These are phyloP conservation scores for Sporisorium sorghi DNA, from an alignment of 1,284 basidiomycete species.

Conservation along the genomic window DNA sequence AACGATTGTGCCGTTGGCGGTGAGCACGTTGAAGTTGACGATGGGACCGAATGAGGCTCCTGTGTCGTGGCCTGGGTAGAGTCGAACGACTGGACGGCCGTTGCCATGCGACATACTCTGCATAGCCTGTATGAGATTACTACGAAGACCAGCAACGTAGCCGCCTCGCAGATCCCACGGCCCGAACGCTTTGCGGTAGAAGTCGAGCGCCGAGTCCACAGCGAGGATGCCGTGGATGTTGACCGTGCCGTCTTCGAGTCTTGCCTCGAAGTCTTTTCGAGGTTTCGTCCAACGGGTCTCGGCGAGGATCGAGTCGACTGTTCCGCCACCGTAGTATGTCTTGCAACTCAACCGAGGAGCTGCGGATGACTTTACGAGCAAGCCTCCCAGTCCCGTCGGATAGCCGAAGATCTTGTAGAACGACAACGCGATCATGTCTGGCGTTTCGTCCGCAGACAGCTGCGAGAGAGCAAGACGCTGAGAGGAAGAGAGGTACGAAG, in stretches of 20 bases:
- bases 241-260: constrained; percentile 56
- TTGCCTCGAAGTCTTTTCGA: constrained; percentile 28
- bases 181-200: constrained; percentile 30
- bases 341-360: constrained; percentile 35
- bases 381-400: constrained; percentile 55
- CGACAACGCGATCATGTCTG: constrained; percentile 56
- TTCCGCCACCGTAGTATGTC: constrained; percentile 54
- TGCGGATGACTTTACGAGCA: constrained; percentile 44
- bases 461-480: constrained; percentile 18
- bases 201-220: constrained; percentile 39
- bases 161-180: constrained; percentile 17
- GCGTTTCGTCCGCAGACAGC: constrained; percentile 16
- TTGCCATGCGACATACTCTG: constrained; percentile 38
- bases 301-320: constrained; percentile 45
- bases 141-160: constrained; percentile 30
- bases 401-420: constrained; percentile 62
- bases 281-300: constrained; percentile 42
- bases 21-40: constrained; percentile 49
- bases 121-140: constrained; percentile 23
- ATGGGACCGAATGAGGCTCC: constrained; percentile 49
- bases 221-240: constrained; percentile 58
- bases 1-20: constrained; percentile 25
- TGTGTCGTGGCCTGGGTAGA: constrained; percentile 10
- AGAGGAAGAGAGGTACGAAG: constrained; percentile 56
- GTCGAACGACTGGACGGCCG: constrained; percentile 23